Evolutionary conservation across 108 stramenopile species (phyloP), one percentile per base, ranked within the genome.

Genomic region (Aurantiochytrium sp.): DNA sequence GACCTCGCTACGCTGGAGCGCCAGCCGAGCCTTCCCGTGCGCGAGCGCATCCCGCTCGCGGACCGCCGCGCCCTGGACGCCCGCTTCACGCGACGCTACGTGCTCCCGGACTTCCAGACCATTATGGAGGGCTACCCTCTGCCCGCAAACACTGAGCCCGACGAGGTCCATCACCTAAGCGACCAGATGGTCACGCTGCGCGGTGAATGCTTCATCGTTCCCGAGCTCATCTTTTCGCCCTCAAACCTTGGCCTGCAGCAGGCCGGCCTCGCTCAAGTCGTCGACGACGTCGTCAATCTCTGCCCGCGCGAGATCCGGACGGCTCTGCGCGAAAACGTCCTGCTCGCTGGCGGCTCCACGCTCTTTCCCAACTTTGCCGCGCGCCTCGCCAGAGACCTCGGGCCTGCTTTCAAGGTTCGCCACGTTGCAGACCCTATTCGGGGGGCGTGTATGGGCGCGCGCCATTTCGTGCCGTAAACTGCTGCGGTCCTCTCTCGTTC

Each of bases 151-250:
- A 86, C 85, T 5, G 41, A 24, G 30, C 4, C 42, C 3, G 48
- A 89, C 50, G 85, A 54, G 32, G 55, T 22, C n/a, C 53, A 6
- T 4, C 52, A 69, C 37, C 17, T 55, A 4, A 36, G 53, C 19
- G 34, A 37, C 24, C 89, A 89, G 85, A 19, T 86, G 21, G n/a
- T 92, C 12, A 37, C 37, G 15, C 37, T 92, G 19, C 85, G 87
- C 31, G 37, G n/a, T 6, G 93, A 93, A 32, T 73, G 93, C 17
- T 92, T 93, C 53, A 55, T 81, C 52, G 92, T 91, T 17, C 93
- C 93, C 6, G 93, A 93, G 91, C 52, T 93, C 5, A 87, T 92
- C 2, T 93, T 93, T 90, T 15, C 68, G 31, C 93, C 93, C 21
- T 55, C 86, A 6, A 88, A 92, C 54, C 59, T 93, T 17, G 93